Evolutionary conservation across 345 rosid genomes (phyloP), one percentile per base, ranked within the genome.

Genomic region (Noccaea caerulescens): DNA sequence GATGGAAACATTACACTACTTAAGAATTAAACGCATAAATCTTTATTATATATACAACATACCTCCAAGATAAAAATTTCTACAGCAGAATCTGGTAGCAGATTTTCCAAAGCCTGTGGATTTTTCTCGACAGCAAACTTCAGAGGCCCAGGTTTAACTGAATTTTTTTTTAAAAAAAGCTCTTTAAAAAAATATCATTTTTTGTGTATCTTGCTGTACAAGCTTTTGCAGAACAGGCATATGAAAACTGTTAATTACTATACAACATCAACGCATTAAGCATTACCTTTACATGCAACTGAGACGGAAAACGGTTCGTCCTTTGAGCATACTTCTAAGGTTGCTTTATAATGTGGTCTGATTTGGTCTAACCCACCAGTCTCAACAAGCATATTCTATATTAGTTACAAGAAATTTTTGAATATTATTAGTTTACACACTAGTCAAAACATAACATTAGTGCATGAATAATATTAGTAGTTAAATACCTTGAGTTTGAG

Each of bases 11-110:
- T 50, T 9, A n/a, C 8, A 11, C 20, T 32, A n/a, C 63, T 10
- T 3, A 42, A 43, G 3, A 52, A 4, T 16, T 32, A 6, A 2
- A n/a, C n/a, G n/a, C 34, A 50, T 30, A 12, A 3, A 30, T 1
- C n/a, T 4, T 5, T 14, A 8, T 50, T 37, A 10, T 0, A 36
- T 54, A 14, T 1, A 36, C 49, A n/a, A 13, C 3, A 53, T 82
- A 87, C 91, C 96, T 86, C 86, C 53, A 90, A 76, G 51, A 46
- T 66, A 10, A 77, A 80, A 47, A n/a, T n/a, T n/a, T 76, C 66
- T 61, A 80, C 53, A 71, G 83, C 53, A 20, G 66, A 81, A 67
- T 73, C 87, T 11, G 88, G 87, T 67, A 73, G 78, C 77, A 86
- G 46, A 27, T 59, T 66, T 50, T 68, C 65, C 33, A 73, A 73